Percentiles rank a stretch among this genome's conserved stretches.
These are phyloP conservation scores for Phytophthora podocarpi DNA, from an alignment of 352 stramenopile species.

Conservation along the genomic window DNA sequence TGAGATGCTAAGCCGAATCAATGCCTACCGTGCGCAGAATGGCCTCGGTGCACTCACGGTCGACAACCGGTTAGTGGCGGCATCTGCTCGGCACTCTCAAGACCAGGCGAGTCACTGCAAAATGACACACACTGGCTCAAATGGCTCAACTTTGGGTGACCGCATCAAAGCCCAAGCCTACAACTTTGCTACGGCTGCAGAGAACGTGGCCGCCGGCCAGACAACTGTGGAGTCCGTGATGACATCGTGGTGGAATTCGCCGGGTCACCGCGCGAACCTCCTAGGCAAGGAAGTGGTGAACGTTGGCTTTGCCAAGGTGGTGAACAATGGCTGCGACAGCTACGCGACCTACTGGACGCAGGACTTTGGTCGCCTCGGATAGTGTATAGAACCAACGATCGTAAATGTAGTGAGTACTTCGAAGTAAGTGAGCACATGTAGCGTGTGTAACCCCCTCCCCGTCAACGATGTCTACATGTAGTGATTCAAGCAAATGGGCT, in stretches of 20 bases:
- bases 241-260: conserved; percentile 58
- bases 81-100: conserved; percentile 46
- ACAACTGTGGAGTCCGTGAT: conserved; percentile 44
- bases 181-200: conserved; percentile 34
- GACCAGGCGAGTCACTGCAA: conserved; percentile 48
- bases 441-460: too few relatives aligned
- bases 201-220: conserved; percentile 63
- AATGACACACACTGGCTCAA: conserved; percentile 52
- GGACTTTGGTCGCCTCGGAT: conserved; percentile 31
- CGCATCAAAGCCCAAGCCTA: conserved; percentile 43
- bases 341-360: conserved; percentile 45
- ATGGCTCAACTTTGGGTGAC: conserved; percentile 37
- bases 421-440: too few relatives aligned
- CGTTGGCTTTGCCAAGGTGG: conserved; percentile 38
- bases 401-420: conserved; percentile 8
- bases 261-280: conserved; percentile 53
- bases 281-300: conserved; percentile 32
- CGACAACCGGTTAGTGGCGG: conserved; percentile 41
- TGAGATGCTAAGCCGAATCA: conserved; percentile 56
- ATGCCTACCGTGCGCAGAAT: conserved; percentile 47
- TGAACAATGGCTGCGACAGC: conserved; percentile 33
- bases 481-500: too few relatives aligned
- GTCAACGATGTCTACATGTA: too few relatives aligned
- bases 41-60: conserved; percentile 46
- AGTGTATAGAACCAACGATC: neutral